Conservation (phyloP, 192 early-diverging fungal species). For the Diversispora eburnea region DNA sequence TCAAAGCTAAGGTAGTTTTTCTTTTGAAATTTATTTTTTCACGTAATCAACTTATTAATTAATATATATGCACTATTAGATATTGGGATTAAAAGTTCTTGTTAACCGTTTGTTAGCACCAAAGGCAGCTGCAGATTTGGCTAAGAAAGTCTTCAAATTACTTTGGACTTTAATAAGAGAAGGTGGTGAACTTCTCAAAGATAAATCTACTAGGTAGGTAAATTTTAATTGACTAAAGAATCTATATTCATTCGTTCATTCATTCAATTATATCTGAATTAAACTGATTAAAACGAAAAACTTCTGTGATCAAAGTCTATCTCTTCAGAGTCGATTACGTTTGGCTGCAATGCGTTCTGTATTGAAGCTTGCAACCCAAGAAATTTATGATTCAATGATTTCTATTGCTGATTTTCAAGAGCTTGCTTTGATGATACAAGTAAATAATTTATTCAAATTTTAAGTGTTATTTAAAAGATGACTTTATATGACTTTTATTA, state of each 20-base stretch:
- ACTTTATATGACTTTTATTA: neutral
- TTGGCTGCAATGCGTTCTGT: constrained; percentile 62
- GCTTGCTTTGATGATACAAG: constrained; percentile 63
- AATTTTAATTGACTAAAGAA: no score
- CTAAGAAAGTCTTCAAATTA: constrained; percentile 55
- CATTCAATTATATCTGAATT: no score
- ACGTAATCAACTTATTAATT: no score
- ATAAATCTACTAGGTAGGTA: constrained; percentile 43
- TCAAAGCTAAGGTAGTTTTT: constrained; percentile 50
- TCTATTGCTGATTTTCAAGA: constrained; percentile 51
- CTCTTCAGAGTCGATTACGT: constrained; percentile 60
- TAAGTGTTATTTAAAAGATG: neutral
- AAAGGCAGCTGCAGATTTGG: constrained; percentile 38
- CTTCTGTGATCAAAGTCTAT: constrained; percentile 30
- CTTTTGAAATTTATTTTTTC: neutral
- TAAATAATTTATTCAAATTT: constrained; percentile 7
- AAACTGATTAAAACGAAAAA: no score
- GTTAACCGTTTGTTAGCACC: constrained; percentile 59
- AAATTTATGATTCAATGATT: constrained; percentile 52
- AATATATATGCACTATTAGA: constrained; percentile 41
- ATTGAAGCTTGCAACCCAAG: constrained; percentile 55
- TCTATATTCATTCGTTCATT: no score
- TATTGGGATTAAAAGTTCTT: constrained; percentile 62
- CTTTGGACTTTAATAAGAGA: constrained; percentile 58
- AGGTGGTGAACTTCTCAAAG: constrained; percentile 62